Evolutionary conservation across 495 filamentous ascomycete genomes (phyloP), one percentile per base, ranked within the genome.

Genomic region (Terfezia boudieri): DNA sequence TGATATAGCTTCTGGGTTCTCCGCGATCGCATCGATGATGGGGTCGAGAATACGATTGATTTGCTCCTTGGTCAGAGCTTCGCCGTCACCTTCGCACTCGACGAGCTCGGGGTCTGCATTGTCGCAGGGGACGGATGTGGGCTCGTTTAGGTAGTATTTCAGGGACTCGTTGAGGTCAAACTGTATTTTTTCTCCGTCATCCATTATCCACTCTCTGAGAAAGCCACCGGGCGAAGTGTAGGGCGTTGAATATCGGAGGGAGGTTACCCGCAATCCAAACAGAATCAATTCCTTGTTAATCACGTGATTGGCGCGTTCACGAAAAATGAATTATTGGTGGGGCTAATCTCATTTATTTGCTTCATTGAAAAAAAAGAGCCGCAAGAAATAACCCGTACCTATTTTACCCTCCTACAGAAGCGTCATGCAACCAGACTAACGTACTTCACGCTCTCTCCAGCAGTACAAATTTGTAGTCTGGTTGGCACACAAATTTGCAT

Each of bases 91-190:
- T 68, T 96, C 90, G 73, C 86, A 90, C 57, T 96, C 90, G 54
- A 87, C 70, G 43, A 99, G 76, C 51, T 80, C 80, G 36, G 80
- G 66, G 60, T 93, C 83, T 26, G 89, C 90, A 65, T 94, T 87
- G 36, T 82, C 77, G n/a, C 86, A 94, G 4, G 82, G 74, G 37
- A 96, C 77, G 43, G 75, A 75, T 49, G 80, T 71, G 2, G 92
- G 92, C 69, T 94, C 86, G 71, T 83, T 85, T 73, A 93, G 81
- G 69, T 99, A 99, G 64, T 83, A 75, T 73, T 93, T 95, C 68
- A 96, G 80, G 58, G 86, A 82, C 64, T 90, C 80, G 69, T 94
- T 95, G 67, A 99, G 83, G 66, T 96, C 85, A 69, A 96, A 99
- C 57, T 79, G 76, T 60, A 84, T 72, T 57, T 71, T 71, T 52